phyloP scores from a whole-genome alignment of 1,139 yeast species.

The Hemisphaericaspora xylofermentans region DNA sequence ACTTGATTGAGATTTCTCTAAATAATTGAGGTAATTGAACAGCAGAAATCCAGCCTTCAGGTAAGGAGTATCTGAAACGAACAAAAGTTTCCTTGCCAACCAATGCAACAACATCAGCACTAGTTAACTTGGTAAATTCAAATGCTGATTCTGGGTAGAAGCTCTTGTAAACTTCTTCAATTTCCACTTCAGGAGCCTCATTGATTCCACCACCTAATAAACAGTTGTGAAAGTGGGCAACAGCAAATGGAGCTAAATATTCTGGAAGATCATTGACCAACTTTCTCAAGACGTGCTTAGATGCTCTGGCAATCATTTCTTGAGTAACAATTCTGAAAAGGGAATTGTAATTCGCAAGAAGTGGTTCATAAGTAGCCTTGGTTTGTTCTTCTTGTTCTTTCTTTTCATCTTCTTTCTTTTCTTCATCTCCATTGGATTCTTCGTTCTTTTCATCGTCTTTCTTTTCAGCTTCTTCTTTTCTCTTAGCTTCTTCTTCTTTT shows the following conservation, averaged over 20 bases:
- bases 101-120: conserved; percentile 41
- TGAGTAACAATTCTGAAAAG: conserved; percentile 52
- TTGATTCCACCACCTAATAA: conserved; percentile 56
- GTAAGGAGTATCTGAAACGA: conserved; percentile 64
- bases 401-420: conserved; percentile 28
- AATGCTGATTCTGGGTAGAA: conserved; percentile 46
- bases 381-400: conserved; percentile 32
- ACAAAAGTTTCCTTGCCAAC: conserved; percentile 51
- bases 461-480: conserved; percentile 19
- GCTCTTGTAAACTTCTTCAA: conserved; percentile 42
- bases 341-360: conserved; percentile 42
- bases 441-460: conserved; percentile 26
- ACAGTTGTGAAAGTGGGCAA: conserved; percentile 73
- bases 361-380: conserved; percentile 44
- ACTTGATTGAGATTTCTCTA: conserved; percentile 71
- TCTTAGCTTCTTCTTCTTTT: conserved; percentile 25
- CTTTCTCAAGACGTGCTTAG: conserved; percentile 70
- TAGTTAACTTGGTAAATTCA: conserved; percentile 45
- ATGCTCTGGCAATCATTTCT: conserved; percentile 78
- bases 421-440: conserved; percentile 17
- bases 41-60: conserved; percentile 44
- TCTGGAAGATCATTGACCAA: conserved; percentile 50
- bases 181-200: conserved; percentile 38
- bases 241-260: conserved; percentile 54
- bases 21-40: conserved; percentile 46